Percentiles rank a stretch among this genome's conserved stretches.
Conservation (phyloP, 108 stramenopile genomes). For the Aurantiochytrium sp. region DNA sequence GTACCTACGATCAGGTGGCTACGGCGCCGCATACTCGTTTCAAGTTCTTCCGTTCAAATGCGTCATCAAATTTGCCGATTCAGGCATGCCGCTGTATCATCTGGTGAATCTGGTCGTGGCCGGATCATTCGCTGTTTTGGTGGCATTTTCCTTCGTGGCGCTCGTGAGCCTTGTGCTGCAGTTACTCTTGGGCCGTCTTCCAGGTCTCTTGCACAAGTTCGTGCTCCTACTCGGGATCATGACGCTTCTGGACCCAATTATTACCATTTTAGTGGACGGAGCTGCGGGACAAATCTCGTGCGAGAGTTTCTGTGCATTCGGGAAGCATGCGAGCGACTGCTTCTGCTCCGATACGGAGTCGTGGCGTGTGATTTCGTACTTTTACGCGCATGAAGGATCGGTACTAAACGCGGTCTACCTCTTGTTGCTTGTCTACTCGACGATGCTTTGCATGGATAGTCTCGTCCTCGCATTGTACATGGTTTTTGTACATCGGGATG, state of each 20-base stretch:
- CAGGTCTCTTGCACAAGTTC: background rate
- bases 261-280: background rate
- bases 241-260: background rate
- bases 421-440: background rate
- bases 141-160: background rate
- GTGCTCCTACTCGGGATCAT: background rate
- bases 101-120: background rate
- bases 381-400: background rate
- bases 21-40: background rate
- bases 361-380: background rate
- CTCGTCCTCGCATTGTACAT: background rate
- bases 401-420: constrained; percentile 1
- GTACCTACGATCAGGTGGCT: background rate
- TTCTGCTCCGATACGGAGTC: background rate
- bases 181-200: background rate
- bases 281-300: background rate
- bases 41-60: background rate
- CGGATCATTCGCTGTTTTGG: background rate
- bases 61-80: background rate
- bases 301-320: background rate
- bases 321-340: background rate
- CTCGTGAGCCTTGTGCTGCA: background rate
- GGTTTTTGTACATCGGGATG: background rate
- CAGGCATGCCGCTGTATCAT: background rate
- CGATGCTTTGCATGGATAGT: background rate